Evolutionary conservation across 352 stramenopile species (phyloP), one percentile per base, ranked within the genome.

Genomic region (Globisporangium paddicum): DNA sequence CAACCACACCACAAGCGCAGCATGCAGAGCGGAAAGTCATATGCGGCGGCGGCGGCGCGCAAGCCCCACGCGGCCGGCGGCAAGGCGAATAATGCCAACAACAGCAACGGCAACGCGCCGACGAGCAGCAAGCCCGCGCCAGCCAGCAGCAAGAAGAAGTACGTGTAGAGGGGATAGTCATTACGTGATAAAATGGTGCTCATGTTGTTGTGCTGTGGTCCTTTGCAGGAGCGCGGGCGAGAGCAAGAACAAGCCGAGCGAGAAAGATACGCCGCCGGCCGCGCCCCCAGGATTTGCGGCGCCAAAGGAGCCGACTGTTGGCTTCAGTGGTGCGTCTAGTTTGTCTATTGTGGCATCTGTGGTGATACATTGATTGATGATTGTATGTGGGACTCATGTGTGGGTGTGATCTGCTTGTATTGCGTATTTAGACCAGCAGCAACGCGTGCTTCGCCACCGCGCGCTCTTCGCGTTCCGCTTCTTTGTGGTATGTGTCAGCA

Each of bases 401-500:
- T 32, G 28, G 28, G 14, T 32, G 18, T 41, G 3, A 30, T 52
- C 38, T 30, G 47, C 8, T 62, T 18, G 10, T 42, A 18, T 42
- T 13, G 37, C 37, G 37, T 28, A 4, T 40, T 16, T 30, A 90
- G 80, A 86, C 16, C 68, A 69, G 23, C 74, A 92, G 38, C 67
- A 89, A 62, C 72, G 85, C 23, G 62, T 90, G 26, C 61, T 94
- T 25, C 82, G 85, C 50, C 85, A 94, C 65, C 85, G 85, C 44
- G 71, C 80, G 25, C 66, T 94, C 35, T 94, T 91, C 61, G 82
- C 79, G 18, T 94, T 91, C 71, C 80, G 82, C 35, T 92, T 86
- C 62, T 68, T 91, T 35, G 82, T 94, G 51, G 68, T 75, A 23
- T 21, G 68, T 59, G 9, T 0, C 8, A 23, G 13, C 13, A 37